phyloP scores from a whole-genome alignment of 2,329 filamentous ascomycete species.

The Tolypocladium endophyticum region DNA sequence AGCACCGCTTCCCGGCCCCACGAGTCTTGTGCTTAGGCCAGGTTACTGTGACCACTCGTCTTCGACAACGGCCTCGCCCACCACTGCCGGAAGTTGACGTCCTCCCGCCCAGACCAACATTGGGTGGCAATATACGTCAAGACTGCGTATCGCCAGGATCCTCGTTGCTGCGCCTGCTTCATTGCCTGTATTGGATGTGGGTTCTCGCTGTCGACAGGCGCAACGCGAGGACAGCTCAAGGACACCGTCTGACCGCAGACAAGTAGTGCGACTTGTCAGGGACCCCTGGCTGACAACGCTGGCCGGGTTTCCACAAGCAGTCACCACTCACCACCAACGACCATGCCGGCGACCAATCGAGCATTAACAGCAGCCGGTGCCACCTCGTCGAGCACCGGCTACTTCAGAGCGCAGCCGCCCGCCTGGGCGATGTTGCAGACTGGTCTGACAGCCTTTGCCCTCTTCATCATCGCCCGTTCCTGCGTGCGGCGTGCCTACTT shows the following conservation, averaged over 20 bases:
- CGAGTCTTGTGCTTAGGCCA: background rate
- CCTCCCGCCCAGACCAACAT: background rate
- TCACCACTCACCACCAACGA: constrained; percentile 10
- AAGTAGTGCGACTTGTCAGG: constrained; percentile 20
- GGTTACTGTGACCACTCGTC: background rate
- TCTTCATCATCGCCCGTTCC: constrained; percentile 23
- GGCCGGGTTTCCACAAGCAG: constrained; percentile 18
- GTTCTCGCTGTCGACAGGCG: background rate
- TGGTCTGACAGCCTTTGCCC: constrained; percentile 21
- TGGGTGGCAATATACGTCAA: background rate
- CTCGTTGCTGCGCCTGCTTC: background rate
- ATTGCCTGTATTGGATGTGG: background rate
- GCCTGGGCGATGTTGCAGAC: constrained; percentile 15
- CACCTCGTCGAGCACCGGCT: constrained; percentile 14
- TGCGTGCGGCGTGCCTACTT: constrained; percentile 13
- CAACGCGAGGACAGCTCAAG: constrained; percentile 16
- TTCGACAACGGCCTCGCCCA: background rate
- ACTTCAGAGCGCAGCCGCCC: constrained; percentile 20
- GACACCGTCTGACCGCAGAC: constrained; percentile 21
- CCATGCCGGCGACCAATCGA: constrained; percentile 22
- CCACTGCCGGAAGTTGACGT: background rate
- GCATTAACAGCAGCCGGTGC: constrained; percentile 17
- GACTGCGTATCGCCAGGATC: background rate
- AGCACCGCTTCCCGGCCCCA: background rate
- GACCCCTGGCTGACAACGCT: constrained; percentile 20